Base-by-base conservation (phyloP, 1,284 basidiomycete genomes). In the Salmacisia buchloeana region DNA sequence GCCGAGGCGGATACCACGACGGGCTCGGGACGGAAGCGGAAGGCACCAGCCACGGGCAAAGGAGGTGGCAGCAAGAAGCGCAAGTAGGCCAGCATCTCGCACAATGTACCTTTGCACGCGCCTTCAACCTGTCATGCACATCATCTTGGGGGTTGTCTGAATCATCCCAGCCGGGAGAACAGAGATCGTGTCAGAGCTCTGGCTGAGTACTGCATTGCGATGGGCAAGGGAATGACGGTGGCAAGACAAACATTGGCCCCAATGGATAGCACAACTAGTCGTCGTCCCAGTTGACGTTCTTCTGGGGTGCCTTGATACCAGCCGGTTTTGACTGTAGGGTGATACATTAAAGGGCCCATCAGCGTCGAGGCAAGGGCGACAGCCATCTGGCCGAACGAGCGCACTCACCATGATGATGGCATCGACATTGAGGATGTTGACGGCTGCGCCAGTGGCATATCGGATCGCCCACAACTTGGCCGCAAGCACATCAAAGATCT, bases 381-480 rank as follows among this genome's bases (percentile, higher is more conserved):
- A 49, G n/a, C 5, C 10, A 49, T 39, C 18, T 31, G 27, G 39
- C 23, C 5, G 18, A 23, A 39, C 5, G 33, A 34, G 15, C 23
- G 35, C 15, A 35, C 63, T 52, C 43, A 62, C 62, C 87, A 97
- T 94, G 82, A 98, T 98, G 81, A 97, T 97, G 74, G 90, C 91
- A 81, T 99, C 96, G 10, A 99, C 96, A 64, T 89, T 89, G 56
- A 99, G 86, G 25, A 99, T 92, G 0, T 90, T 88, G 60, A 94
- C 87, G 2, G 96, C 96, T 3, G 96, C 94, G 78, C 96, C 94
- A 0, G 93, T 94, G 15, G 89, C 92, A 33, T 93, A 86, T 65
- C 86, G 84, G 69, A 96, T 85, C 1, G 92, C 91, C 92, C 92
- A 96, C 9, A 86, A 83, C 81, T 94, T 96, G 18, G 91, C 90